Conservation (phyloP, 2,329 filamentous ascomycete genomes). For the Colletotrichum filicis region DNA sequence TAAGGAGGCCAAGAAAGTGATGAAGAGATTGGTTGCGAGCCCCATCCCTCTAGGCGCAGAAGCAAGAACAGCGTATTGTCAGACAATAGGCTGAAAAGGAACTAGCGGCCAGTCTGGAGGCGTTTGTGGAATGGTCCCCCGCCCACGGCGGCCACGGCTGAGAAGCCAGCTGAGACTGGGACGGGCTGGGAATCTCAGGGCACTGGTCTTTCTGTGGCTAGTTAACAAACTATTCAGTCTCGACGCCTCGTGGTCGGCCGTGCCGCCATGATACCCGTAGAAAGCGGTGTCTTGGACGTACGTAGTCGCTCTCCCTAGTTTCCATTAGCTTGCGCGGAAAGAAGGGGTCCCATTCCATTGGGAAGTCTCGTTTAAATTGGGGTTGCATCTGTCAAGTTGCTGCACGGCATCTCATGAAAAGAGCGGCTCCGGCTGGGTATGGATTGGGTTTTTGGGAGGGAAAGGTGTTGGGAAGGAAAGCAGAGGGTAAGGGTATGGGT, state of each 20-base stretch:
- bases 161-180: conserved; percentile 20
- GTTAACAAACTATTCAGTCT: conserved; percentile 1
- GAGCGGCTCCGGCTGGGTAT: conserved; percentile 5
- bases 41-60: conserved; percentile 11
- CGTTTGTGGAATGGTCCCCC: not conserved
- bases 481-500: conserved; percentile 5
- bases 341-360: conserved; percentile 23
- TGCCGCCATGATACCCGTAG: not conserved
- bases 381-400: conserved; percentile 19
- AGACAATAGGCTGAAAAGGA: not conserved
- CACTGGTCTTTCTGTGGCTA: not conserved
- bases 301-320: conserved; percentile 24
- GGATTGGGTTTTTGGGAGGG: not conserved
- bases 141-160: not conserved
- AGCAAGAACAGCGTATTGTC: not conserved
- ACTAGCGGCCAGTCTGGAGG: conserved; percentile 3
- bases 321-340: conserved; percentile 24
- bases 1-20: not conserved
- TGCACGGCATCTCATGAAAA: conserved; percentile 7
- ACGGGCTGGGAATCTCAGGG: not conserved
- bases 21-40: conserved; percentile 1
- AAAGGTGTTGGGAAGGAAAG: not conserved
- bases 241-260: conserved; percentile 10
- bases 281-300: conserved; percentile 10
- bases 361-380: conserved; percentile 32